Evolutionary conservation across 2,329 filamentous ascomycete species (phyloP), one percentile per base, ranked within the genome.

Genomic region (Zasmidium cellare): DNA sequence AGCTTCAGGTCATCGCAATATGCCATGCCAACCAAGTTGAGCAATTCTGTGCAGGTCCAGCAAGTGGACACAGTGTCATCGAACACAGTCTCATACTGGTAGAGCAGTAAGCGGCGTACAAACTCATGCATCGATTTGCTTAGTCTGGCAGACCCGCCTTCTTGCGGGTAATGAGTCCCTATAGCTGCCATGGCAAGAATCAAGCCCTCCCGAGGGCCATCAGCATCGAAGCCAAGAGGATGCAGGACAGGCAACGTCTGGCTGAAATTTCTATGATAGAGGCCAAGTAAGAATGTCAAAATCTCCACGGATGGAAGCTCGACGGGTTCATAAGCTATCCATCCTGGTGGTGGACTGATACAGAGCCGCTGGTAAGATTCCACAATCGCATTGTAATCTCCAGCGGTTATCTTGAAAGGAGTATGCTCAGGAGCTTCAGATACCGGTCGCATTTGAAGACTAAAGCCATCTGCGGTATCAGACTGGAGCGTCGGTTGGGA

Each of bases 191-290:
- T 58, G 7, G 69, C 69, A 18, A 72, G 56, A 16, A 67, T 56
- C 9, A 71, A 60, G 9, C 69, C 53, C 58, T 62, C 66, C 12
- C 66, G 35, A 7, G 59, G 28, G 20, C 52, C 24, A 38, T 56
- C 38, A 51, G 46, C 35, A 24, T 55, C 28, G 46, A 71, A 63
- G 3, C 60, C 65, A 0, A 61, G 61, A 24, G 46, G 53, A 46
- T 72, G 70, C 9, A 72, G 50, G 45, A 73, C 68, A 2, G 72
- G 71, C 16, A 73, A 62, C 12, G 64, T 60, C 20, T 66, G 63
- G 48, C 69, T 64, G 38, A 72, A 72, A 35, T 62, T 56, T 7
- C 68, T 65, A 45, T 69, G 65, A 54, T 70, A 72, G 1, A 69
- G 57, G 18, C 57, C 60, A 20, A 72, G 56, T 12, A 72, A 51